Evolutionary conservation across 176 grass and related monocot species (phyloP), one percentile per base, ranked within the genome.

Genomic region (Stipa capillata): DNA sequence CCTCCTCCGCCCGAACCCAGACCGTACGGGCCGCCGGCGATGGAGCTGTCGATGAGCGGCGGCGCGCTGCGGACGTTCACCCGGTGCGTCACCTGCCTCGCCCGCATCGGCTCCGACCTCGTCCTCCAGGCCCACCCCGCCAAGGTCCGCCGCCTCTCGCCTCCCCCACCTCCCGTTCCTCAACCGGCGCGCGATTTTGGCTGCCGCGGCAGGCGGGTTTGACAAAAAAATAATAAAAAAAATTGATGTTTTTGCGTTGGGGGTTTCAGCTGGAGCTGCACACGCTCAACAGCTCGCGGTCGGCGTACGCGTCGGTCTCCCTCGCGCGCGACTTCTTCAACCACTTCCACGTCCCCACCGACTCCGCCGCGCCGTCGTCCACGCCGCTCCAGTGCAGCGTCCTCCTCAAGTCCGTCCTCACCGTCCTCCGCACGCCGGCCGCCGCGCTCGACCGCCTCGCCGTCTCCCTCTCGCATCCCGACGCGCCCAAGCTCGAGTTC

Each of bases 31-130:
- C 65, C 28, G 37, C 60, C 25, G 57, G 55, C 52, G 68, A 93
- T 99, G 96, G 96, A 99, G 86, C 74, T 99, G 16, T 89, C 90
- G 27, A 78, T 99, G 78, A 95, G 84, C 72, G 90, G 90, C 34
- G 73, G 73, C 47, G 70, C 90, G 16, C 80, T 95, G 83, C 87
- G 85, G 77, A 91, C 90, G 40, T 99, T 99, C 88, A 85, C 71
- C 28, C 92, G 96, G 63, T 93, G 83, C 72, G 74, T 93, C 66
- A 89, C 88, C 58, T 95, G 88, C 84, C 92, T 99, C 45, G 85
- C 90, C 16, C 96, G 92, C 77, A 61, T 91, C 49, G 90, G 92
- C 74, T 89, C 88, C 28, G 92, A 95, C n/a, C 74, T 99, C 84
- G 86, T 91, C 69, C 76, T 93, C 80, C 86, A 85, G 76, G 90